These are phyloP conservation scores for Hanseniaspora uvarum DNA, from an alignment of 1,139 yeast species.

Conservation along the genomic window DNA sequence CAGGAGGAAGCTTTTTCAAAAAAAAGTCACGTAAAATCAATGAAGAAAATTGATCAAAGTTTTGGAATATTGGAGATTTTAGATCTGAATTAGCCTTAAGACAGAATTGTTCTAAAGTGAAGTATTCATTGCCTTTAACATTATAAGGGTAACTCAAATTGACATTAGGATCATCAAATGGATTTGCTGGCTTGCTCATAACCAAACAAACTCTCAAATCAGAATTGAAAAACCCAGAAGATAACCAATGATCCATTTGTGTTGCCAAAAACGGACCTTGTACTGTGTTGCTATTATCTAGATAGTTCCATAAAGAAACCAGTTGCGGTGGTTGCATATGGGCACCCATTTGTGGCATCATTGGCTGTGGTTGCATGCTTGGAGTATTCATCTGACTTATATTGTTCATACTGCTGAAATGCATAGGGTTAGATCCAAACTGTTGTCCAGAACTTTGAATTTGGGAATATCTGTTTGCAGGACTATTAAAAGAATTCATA, in stretches of 20 bases:
- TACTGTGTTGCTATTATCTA: conserved; percentile 27
- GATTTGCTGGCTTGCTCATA: conserved; percentile 11
- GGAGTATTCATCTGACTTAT: not conserved
- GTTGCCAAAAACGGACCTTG: conserved; percentile 31
- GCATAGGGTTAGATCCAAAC: not conserved
- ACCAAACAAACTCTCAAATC: conserved; percentile 26
- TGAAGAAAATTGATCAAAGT: conserved; percentile 4
- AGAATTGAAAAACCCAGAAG: conserved; percentile 28
- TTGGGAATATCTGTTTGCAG: not conserved
- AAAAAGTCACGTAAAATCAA: conserved; percentile 4
- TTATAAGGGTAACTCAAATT: conserved; percentile 7
- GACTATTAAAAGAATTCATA: not conserved
- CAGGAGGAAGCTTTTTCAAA: not conserved
- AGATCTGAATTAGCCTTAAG: not conserved
- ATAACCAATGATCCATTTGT: conserved; percentile 29
- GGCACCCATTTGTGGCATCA: conserved; percentile 2
- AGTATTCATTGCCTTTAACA: not conserved
- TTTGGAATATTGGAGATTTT: not conserved
- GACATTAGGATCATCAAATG: conserved; percentile 13
- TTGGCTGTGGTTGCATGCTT: not conserved
- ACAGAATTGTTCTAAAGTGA: conserved; percentile 1
- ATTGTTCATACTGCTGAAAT: not conserved
- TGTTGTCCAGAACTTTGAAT: not conserved
- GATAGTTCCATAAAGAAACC: conserved; percentile 30
- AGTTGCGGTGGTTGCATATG: conserved; percentile 9